Evolutionary conservation across 2,329 filamentous ascomycete genomes (phyloP), one percentile per base, ranked within the genome.

Genomic region (Penicillium sp.): DNA sequence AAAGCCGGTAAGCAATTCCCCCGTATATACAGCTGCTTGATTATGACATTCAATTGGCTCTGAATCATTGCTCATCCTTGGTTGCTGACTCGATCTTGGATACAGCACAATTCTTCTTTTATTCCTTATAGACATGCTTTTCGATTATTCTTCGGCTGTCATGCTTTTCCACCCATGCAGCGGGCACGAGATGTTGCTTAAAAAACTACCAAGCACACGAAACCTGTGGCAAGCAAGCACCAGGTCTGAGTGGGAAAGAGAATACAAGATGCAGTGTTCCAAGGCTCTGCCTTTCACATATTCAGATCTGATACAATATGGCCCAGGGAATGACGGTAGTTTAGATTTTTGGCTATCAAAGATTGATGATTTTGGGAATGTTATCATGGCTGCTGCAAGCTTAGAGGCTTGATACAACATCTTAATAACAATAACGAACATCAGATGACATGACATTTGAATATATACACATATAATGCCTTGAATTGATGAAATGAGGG

Each of bases 301-400:
- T 48, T 33, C 52, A 9, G 30, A 55, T 46, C 33, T 55, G 16
- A 3, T 55, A 38, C 21, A 48, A 0, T 30, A 55, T 14, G 28
- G 40, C 40, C 23, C 21, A 23, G 30, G 28, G n/a, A 55, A 40
- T 20, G 35, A 48, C 20, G 45, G 33, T 12, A 43, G 45, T 55
- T 23, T 55, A n/a, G 45, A 55, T 24, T 43, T 21, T 42, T 55
- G 52, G 52, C 35, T 55, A 23, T 40, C 43, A n/a, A 30, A 55
- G 7, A 42, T 55, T n/a, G 52, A 55, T 23, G 52, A 55, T 3
- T 48, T 55, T 48, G 52, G 52, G 14, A 55, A 55, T 28, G 38
- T 55, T 16, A 30, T 55, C 30, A 42, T 55, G 14, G 46, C 52
- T 42, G 46, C 52, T 18, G 52, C 52, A 14, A 55, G 45, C 20